Evolutionary conservation across 345 rosid genomes (phyloP).

Genomic region (Mercurialis annua): DNA sequence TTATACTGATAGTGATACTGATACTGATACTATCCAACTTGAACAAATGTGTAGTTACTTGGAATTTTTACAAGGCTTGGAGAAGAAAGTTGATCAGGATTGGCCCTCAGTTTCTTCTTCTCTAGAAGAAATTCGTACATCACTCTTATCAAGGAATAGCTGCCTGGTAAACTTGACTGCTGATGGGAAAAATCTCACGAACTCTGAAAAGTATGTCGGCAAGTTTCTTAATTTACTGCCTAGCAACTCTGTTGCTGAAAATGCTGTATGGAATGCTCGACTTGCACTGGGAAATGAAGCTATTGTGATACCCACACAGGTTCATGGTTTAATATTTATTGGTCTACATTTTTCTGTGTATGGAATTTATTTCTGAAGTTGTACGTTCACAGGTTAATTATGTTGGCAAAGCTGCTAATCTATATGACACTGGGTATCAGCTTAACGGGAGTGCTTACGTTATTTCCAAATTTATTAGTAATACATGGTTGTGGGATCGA

Average conservation of each 20-base stretch:
- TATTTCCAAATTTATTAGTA: conserved; percentile 79
- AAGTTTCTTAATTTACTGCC: conserved; percentile 91
- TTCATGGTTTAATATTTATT: conserved; percentile 14
- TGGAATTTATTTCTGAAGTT: background rate
- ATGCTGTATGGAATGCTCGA: conserved; percentile 52
- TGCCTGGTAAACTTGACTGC: conserved; percentile 90
- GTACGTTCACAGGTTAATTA: conserved; percentile 72
- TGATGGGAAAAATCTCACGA: conserved; percentile 62
- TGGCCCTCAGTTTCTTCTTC: conserved; percentile 88
- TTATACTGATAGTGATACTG: background rate
- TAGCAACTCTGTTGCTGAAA: conserved; percentile 40
- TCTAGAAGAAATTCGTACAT: conserved; percentile 77
- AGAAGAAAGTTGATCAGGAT: conserved; percentile 78
- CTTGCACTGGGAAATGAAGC: conserved; percentile 79
- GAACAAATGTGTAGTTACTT: conserved; percentile 54
- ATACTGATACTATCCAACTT: conserved; percentile 15
- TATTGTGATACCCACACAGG: conserved; percentile 93
- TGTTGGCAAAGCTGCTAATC: conserved; percentile 88
- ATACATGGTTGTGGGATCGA: conserved; percentile 97
- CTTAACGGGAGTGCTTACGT: conserved; percentile 90
- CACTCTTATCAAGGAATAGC: conserved; percentile 68
- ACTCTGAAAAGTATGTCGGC: conserved; percentile 55
- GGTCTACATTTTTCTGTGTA: background rate
- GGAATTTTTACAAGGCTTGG: conserved; percentile 75
- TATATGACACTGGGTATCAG: conserved; percentile 72